Evolutionary conservation across 2,329 filamentous ascomycete species (phyloP).

Genomic region (Sclerotinia glacialis): DNA sequence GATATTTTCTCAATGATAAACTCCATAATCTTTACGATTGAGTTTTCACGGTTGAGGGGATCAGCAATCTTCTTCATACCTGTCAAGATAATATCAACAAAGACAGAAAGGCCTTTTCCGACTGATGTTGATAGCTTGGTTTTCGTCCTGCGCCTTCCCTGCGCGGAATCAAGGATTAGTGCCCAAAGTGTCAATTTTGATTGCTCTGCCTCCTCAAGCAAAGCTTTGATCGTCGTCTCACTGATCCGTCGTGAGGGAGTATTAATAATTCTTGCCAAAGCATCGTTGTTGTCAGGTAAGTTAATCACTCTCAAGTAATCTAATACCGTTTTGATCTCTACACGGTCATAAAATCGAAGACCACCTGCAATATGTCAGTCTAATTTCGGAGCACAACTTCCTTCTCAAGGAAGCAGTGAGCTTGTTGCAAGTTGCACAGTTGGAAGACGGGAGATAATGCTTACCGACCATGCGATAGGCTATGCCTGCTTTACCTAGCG

Average conservation of each 20-base stretch:
- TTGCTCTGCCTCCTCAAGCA: constrained; percentile 74
- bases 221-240: constrained; percentile 68
- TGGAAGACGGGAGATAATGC: constrained; percentile 22
- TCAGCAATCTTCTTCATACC: constrained; percentile 52
- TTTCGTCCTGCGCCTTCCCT: constrained; percentile 50
- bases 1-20: constrained; percentile 62
- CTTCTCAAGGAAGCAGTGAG: background rate
- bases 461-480: constrained; percentile 85
- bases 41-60: constrained; percentile 24
- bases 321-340: constrained; percentile 80
- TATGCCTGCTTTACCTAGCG: constrained; percentile 75
- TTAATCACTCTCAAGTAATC: constrained; percentile 86
- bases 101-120: constrained; percentile 54
- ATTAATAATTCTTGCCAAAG: constrained; percentile 80
- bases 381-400: constrained; percentile 12
- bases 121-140: constrained; percentile 55
- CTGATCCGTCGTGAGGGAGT: constrained; percentile 78
- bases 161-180: constrained; percentile 59
- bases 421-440: background rate
- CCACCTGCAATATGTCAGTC: constrained; percentile 49
- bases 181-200: constrained; percentile 71
- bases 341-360: constrained; percentile 84
- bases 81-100: constrained; percentile 59
- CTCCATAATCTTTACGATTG: constrained; percentile 45
- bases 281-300: constrained; percentile 84